Base-by-base conservation (phyloP, 2,329 filamentous ascomycete genomes). In the Ciborinia camelliae region DNA sequence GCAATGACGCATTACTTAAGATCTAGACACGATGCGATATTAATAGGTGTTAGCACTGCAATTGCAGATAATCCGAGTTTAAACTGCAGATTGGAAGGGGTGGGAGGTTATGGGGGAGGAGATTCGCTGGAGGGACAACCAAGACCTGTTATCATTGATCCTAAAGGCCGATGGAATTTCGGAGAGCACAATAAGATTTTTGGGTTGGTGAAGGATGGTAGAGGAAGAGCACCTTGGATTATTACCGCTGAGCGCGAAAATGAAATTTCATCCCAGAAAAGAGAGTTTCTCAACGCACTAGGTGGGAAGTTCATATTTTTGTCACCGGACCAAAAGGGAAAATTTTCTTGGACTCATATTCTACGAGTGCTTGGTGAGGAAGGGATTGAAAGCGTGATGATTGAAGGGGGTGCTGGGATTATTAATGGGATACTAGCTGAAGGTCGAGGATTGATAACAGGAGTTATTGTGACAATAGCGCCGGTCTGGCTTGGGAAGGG, bases 1-100 rank as follows among this genome's bases (percentile, higher is more conserved):
- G 85, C 90, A 62, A 96, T 98, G 91, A 97, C 94, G 0, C 94
- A 98, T 77, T 91, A 90, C 75, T 84, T 98, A 35, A 90, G 94
- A 72, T 88, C 88, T 15, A 84, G 83, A 20, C 92, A 98, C 77
- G 86, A 90, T 68, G 92, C 91, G 47, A 96, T 97, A 70, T 82
- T 96, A 30, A 81, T 98, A 39, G 94, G 94, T 28, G 91, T 89
- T 5, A 90, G 90, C 3, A 98, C 94, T 1, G 90, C 92, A 9
- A 80, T 91, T 32, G 89, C 91, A 26, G 94, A 98, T 75, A 85
- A 97, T 73, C 94, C 94, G 2, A 87, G 86, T 2, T 80, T 98
- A 62, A 97, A 96, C 75, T 95, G 90, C 74, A 87, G 93, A 23
- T 82, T 93, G 52, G 60, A 65, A 15, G 79, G 69, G 0, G 62